Conservation (phyloP, 805 yeast genomes). For the Zygoascus bituminiphila region DNA sequence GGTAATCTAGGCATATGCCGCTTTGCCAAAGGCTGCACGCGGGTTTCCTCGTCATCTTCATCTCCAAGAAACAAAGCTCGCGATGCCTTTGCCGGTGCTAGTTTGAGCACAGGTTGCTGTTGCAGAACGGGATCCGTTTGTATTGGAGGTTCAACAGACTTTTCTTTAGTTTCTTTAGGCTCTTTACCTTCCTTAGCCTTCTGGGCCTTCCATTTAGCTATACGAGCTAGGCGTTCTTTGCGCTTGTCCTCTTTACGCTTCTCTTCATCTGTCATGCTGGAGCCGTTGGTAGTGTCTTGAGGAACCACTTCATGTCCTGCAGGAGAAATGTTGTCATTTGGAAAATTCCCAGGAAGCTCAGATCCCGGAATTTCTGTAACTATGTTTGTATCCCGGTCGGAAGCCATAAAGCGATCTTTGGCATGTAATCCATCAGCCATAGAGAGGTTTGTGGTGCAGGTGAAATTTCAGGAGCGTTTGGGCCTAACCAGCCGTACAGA, state of each 20-base stretch:
- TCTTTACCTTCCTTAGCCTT: conserved; percentile 1
- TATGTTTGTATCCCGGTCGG: background rate
- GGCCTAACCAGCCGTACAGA: too few species aligned
- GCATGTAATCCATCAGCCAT: background rate
- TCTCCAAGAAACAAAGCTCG: conserved; percentile 3
- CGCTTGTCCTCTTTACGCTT: background rate
- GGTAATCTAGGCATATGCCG: background rate
- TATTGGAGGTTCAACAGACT: background rate
- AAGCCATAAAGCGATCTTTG: too few species aligned
- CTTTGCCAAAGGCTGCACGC: background rate
- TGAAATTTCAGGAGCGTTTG: too few species aligned
- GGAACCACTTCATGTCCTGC: too few species aligned
- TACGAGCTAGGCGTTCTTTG: conserved; percentile 2
- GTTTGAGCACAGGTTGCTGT: background rate
- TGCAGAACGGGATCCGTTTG: background rate
- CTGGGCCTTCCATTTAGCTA: conserved; percentile 5
- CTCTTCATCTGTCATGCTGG: background rate
- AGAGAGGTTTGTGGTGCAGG: background rate
- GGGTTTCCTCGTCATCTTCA: conserved; percentile 9
- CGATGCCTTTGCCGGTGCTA: background rate
- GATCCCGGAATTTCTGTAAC: too few species aligned
- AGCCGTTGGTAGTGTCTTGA: background rate
- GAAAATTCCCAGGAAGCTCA: too few species aligned
- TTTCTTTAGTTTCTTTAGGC: background rate
- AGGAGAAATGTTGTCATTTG: too few species aligned